Percentiles rank a stretch among this genome's conserved stretches.
phyloP scores from a whole-genome alignment of 805 yeast species.

The Candida koratica region DNA sequence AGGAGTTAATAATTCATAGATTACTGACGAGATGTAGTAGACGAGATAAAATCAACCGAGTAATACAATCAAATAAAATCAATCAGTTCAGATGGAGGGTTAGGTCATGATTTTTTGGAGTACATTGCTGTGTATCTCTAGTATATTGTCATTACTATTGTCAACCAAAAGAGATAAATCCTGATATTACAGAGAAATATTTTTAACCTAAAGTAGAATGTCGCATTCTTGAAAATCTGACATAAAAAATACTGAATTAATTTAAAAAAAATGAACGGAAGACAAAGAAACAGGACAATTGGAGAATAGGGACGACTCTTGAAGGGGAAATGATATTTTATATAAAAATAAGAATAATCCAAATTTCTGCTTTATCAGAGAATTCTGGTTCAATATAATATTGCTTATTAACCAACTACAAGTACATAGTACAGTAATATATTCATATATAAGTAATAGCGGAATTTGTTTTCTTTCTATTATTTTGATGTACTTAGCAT shows the following conservation, averaged over 20 bases:
- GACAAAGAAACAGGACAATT: slow-evolving; percentile 8
- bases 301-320: slow-evolving; percentile 6
- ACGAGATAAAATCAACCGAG: not conserved
- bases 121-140: too few species aligned
- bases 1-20: slow-evolving; percentile 1
- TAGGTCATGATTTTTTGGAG: not conserved
- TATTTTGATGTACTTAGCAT: slow-evolving; percentile 5
- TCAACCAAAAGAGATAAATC: slow-evolving; percentile 3
- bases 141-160: not conserved
- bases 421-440: not conserved
- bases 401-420: not conserved
- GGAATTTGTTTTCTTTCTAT: slow-evolving; percentile 6
- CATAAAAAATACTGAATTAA: not conserved
- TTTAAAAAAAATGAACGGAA: not conserved
- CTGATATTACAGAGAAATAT: slow-evolving; percentile 3
- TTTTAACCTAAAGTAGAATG: slow-evolving; percentile 8
- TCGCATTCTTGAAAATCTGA: slow-evolving; percentile 2
- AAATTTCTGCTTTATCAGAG: slow-evolving; percentile 1
- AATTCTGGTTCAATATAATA: slow-evolving; percentile 3
- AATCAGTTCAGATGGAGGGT: not conserved
- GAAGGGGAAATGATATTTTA: slow-evolving; percentile 6
- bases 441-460: slow-evolving; percentile 3
- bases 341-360: slow-evolving; percentile 5
- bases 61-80: not conserved
- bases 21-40: slow-evolving; percentile 1